Base-by-base conservation (phyloP, 805 yeast genomes). In the Pichia insulana region DNA sequence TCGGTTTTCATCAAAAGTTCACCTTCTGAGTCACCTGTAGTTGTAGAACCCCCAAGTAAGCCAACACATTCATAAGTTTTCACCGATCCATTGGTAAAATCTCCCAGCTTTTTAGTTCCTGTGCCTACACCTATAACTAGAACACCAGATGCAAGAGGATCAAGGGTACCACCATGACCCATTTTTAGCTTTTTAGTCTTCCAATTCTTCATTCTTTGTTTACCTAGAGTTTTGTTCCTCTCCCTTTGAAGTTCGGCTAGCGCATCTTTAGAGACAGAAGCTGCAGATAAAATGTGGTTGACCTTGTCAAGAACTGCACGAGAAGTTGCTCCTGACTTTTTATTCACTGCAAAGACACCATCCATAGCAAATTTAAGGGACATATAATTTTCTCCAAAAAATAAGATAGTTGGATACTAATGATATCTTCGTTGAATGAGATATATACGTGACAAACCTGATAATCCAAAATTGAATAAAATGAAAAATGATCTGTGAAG, bases 131-230 rank as follows among this genome's bases (percentile, higher is more conserved):
- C 99, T 42, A 92, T 70, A 2, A 94, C 90, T 34, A 85, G 61
- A 1, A 90, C 89, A 10, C 99, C 99, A n/a, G 88, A 79, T 0
- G 99, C 99, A 34, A 85, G 63, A 0, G 97, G 97, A 56, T 92
- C 99, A 31, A 92, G 67, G 0, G 99, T 92, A 9, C 99, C 99
- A 16, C 98, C 99, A 61, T 92, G 99, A 1, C 99, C 99, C 69
- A 90, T 82, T 56, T 92, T 92, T 7, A 51, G 34, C 38, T 50
- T 51, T 7, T 34, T 50, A 2, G 49, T 45, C 7, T 36, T 38
- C 28, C 89, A 78, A 52, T 79, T 80, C 4, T 74, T 65, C 27
- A 69, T 68, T 44, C 74, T 73, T 41, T 74, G 71, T 45, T 73
- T 70, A 40, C 68, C 59, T 27, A 64, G 57, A 13, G 70, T 57